Base-by-base conservation (phyloP, 192 early-diverging fungal genomes). In the Backusella luteola region DNA sequence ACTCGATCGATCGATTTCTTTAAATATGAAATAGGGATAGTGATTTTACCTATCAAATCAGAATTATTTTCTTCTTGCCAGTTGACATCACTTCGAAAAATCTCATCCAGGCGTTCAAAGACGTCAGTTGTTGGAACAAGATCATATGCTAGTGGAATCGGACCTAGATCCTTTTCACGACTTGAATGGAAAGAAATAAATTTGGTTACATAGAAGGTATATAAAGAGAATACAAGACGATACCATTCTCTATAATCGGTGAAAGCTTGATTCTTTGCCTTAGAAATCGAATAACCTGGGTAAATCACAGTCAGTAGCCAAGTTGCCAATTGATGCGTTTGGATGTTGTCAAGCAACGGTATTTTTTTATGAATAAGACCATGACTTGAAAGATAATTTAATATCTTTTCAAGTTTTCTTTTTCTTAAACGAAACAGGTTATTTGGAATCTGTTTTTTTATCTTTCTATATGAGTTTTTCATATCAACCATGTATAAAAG, bases 401-500 rank as follows among this genome's bases (percentile, higher is more conserved):
- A 69, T 41, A 69, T 69, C 12, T 41, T 69, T 69, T 69, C 68
- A 38, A 69, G 68, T 23, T 69, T 69, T 23, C 38, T 69, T 69
- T 69, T 69, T 69, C 68, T n/a, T n/a, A 69, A 38, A 23, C 68
- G 34, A 41, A 69, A 69, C 38, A 69, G 39, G 35, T 69, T 69
- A 35, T 41, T 69, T 38, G 68, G 68, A 23, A 69, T 69, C 68
- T 69, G 36, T 29, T 23, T 23, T 66, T 69, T 23, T 59, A 26
- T 59, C 6, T n/a, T n/a, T 59, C 23, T 29, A 29, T 23, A 29
- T 26, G 23, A 11, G 56, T 12, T 63, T 29, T 26, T 29, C 26
- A 29, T 3, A 26, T 26, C 8, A 63, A 29, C 4, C 11, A 63
- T 29, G 23, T 26, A 63, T 29, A 29, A 12, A 14, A 63, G 21